These are phyloP conservation scores for Chenopodium suecicum DNA, from an alignment of 148 eudicot species.

Conservation along the genomic window DNA sequence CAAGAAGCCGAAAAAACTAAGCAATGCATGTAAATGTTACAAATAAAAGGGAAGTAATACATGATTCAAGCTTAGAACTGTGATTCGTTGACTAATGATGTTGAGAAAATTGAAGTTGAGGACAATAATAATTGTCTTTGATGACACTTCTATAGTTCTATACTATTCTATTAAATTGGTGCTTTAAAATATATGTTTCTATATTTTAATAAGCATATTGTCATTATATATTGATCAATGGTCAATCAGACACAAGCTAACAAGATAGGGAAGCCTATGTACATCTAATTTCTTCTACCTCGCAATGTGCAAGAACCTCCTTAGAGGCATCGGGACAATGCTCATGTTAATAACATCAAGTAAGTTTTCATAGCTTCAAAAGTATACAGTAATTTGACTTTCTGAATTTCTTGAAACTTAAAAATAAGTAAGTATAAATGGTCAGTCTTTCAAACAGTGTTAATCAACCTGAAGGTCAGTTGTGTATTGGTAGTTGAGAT, in stretches of 20 bases:
- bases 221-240: not conserved
- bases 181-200: too few relatives aligned
- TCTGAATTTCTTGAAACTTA: not conserved
- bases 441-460: not conserved
- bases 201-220: not conserved
- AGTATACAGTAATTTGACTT: not conserved
- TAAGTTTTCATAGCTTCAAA: not conserved
- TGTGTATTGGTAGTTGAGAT: not conserved
- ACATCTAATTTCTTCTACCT: not conserved
- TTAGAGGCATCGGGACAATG: not conserved
- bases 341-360: not conserved
- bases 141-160: constrained; percentile 4
- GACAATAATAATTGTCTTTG: not conserved
- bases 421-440: not conserved
- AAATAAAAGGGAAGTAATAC: not conserved
- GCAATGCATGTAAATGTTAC: not conserved
- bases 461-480: not conserved
- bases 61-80: not conserved
- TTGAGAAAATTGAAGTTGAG: not conserved
- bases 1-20: not conserved
- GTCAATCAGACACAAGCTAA: not conserved
- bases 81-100: not conserved
- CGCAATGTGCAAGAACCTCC: not conserved
- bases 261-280: not conserved
- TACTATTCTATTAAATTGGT: not conserved